Evolutionary conservation across 106 monocot species (phyloP).

Genomic region (Allium fistulosum): DNA sequence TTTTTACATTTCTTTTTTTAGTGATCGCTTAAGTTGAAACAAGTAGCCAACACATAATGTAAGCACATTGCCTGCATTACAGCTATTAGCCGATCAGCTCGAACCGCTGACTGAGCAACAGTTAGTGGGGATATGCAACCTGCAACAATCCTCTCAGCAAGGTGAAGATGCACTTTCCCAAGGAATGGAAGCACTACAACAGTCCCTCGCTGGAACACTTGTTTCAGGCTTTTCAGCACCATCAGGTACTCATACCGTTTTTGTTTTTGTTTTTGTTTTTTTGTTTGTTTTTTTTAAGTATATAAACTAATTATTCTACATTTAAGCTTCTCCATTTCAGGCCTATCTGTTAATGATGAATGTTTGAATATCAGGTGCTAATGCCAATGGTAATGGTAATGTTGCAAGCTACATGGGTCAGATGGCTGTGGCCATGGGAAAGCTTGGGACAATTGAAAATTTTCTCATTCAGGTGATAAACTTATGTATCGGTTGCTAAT

Average conservation of each 20-base stretch:
- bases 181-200: constrained; percentile 90
- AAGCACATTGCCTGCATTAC: not conserved
- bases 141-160: constrained; percentile 96
- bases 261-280: no score
- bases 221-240: constrained; percentile 62
- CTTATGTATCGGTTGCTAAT: no score
- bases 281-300: no score
- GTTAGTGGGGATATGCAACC: constrained; percentile 49
- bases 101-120: constrained; percentile 97
- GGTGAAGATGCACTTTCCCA: constrained; percentile 94
- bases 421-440: constrained; percentile 99
- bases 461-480: constrained; percentile 72
- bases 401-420: constrained; percentile 98
- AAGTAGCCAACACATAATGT: no score
- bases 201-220: constrained; percentile 78
- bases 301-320: no score
- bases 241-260: constrained; percentile 37
- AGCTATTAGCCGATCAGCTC: constrained; percentile 61
- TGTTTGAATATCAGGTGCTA: no score
- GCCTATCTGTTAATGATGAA: no score
- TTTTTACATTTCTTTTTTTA: no score
- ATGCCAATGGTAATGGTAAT: constrained; percentile 24
- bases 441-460: constrained; percentile 85
- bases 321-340: no score
- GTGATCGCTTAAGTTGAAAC: no score